Evolutionary conservation across 2,329 filamentous ascomycete genomes (phyloP), one percentile per base, ranked within the genome.

Genomic region (Colletotrichum filicis): DNA sequence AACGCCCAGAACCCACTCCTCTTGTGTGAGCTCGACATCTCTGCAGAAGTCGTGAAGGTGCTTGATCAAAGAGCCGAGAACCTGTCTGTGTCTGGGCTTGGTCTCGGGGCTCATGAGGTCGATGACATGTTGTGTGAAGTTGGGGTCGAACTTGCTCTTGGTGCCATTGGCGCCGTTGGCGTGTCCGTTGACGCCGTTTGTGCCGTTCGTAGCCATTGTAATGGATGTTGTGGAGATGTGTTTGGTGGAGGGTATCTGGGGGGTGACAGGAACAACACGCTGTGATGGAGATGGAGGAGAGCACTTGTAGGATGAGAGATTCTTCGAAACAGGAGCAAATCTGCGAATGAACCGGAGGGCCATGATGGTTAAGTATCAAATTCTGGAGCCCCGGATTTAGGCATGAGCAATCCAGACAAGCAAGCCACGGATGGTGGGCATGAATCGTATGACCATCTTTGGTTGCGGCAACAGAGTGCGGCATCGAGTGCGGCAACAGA

Each of bases 51-150:
- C 70, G 66, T 73, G 70, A n/a, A 73, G 57, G 35, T 73, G 73
- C 49, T 30, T 64, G 69, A 74, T 74, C 16, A 74, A 30, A 37
- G 73, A 74, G 69, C 52, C 59, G 60, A 74, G 73, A 37, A 74
- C 71, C 59, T 68, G 42, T 52, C 65, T 60, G 30, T 74, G 73
- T 16, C 73, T 57, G 60, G 73, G 73, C 56, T 61, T 32, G 32
- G 73, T 74, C 59, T 74, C 73, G 69, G 73, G 73, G 64, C 68
- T 65, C 73, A 74, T 74, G 28, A 74, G 73, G 64, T 73, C 73
- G 73, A 74, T 68, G 60, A 74, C 73, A 57, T 74, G 73, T 57
- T 74, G 69, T 60, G 73, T 74, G 64, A 74, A 74, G 73, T 74
- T 56, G 52, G 73, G 73, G 64, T 74, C 73, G 69, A 73, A 74